phyloP scores from a whole-genome alignment of 2,329 filamentous ascomycete genomes.

The Teratosphaeria destructans region DNA sequence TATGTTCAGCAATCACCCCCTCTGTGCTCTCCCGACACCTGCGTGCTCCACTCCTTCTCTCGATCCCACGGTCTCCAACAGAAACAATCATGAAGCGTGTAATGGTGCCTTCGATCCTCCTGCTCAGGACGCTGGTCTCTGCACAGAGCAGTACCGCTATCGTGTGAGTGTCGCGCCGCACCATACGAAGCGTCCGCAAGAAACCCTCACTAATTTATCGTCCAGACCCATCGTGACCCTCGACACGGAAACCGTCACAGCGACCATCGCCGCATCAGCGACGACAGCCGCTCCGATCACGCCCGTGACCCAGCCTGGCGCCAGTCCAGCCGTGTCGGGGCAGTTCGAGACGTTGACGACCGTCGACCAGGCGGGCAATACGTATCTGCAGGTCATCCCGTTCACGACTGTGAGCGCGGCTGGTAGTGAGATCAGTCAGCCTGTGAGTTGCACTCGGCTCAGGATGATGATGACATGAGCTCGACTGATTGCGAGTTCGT shows the following conservation, averaged over 20 bases:
- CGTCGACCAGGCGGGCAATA: not conserved
- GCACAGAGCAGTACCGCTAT: not conserved
- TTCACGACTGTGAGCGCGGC: not conserved
- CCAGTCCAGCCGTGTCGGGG: not conserved
- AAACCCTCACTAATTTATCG: not conserved
- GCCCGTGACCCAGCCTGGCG: not conserved
- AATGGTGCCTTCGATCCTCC: not conserved
- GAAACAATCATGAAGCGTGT: not conserved
- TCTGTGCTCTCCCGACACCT: not conserved
- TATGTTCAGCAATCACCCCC: not conserved
- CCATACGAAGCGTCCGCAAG: not conserved
- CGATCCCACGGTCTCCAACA: not conserved
- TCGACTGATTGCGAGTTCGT: not conserved
- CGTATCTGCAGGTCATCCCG: not conserved
- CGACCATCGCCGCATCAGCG: not conserved
- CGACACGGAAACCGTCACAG: not conserved
- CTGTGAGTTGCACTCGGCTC: not conserved
- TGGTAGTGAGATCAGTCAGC: not conserved
- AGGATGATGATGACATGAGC: not conserved
- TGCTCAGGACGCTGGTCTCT: not conserved
- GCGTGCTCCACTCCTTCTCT: not conserved
- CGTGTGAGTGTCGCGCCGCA: not conserved
- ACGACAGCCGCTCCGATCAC: not conserved
- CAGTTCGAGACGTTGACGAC: not conserved
- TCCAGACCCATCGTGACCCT: conserved; percentile 4